Evolutionary conservation across 2,329 filamentous ascomycete genomes (phyloP).

Genomic region (Dactylellina drechsleri): DNA sequence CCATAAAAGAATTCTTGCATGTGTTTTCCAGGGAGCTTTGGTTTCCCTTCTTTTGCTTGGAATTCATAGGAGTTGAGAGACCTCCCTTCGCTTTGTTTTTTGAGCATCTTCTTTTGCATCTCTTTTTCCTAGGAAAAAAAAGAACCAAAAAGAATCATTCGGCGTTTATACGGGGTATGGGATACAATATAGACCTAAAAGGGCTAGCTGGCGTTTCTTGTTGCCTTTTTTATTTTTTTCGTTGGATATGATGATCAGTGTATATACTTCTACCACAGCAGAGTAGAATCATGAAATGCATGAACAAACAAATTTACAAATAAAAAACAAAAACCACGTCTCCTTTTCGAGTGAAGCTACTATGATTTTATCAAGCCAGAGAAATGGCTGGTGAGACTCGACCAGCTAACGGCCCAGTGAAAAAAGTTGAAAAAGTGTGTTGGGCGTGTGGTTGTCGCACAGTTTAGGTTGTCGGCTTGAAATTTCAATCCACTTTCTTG

Average conservation of each 20-base stretch:
- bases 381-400: neutral
- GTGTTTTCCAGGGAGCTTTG: slow-evolving; percentile 7
- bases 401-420: neutral
- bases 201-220: slow-evolving; percentile 15
- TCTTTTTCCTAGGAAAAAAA: neutral
- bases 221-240: neutral
- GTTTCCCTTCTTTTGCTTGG: slow-evolving; percentile 10
- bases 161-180: slow-evolving; percentile 24
- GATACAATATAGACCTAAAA: slow-evolving; percentile 17
- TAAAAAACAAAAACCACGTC: no score
- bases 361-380: neutral
- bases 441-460: slow-evolving; percentile 27
- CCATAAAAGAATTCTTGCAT: neutral
- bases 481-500: slow-evolving; percentile 15
- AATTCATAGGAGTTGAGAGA: neutral
- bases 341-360: neutral
- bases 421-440: slow-evolving; percentile 18
- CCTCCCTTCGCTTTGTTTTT: slow-evolving; percentile 1
- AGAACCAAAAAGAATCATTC: slow-evolving; percentile 5
- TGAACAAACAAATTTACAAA: slow-evolving; percentile 2
- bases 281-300: neutral
- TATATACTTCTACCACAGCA: slow-evolving; percentile 1
- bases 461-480: slow-evolving; percentile 13
- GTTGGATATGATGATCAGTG: neutral
- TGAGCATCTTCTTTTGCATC: neutral